These are phyloP conservation scores for Populus tremula DNA, from an alignment of 345 rosid species.

Conservation along the genomic window DNA sequence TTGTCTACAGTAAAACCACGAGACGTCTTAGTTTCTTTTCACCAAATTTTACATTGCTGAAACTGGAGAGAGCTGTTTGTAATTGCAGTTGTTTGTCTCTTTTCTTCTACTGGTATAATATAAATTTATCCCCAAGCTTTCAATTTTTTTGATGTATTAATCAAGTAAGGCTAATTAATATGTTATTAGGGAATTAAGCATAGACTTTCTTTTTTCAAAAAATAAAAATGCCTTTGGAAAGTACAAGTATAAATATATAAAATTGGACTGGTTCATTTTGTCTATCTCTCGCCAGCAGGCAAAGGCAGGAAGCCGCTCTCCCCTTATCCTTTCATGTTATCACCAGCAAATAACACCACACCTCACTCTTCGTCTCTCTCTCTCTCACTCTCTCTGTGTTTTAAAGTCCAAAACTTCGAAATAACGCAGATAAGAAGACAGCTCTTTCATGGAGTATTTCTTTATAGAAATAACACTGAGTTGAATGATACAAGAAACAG, in stretches of 20 bases:
- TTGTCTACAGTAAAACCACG: too few species aligned
- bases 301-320: constrained; percentile 1
- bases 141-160: too few species aligned
- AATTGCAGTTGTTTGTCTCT: too few species aligned
- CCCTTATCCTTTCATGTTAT: constrained; percentile 18
- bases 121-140: background rate
- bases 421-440: background rate
- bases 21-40: too few species aligned
- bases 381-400: background rate
- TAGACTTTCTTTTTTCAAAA: too few species aligned
- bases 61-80: too few species aligned
- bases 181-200: background rate
- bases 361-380: background rate
- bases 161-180: too few species aligned
- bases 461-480: background rate
- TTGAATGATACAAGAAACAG: constrained; percentile 7
- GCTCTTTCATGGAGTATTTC: background rate
- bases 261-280: background rate
- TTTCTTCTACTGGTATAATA: too few species aligned
- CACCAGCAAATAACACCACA: constrained; percentile 1
- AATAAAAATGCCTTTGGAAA: background rate
- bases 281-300: constrained; percentile 5
- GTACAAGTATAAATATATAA: background rate
- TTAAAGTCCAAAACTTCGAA: background rate
- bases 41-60: too few species aligned